phyloP scores from a whole-genome alignment of 345 rosid genomes.

The Euphorbia pulcherrima region DNA sequence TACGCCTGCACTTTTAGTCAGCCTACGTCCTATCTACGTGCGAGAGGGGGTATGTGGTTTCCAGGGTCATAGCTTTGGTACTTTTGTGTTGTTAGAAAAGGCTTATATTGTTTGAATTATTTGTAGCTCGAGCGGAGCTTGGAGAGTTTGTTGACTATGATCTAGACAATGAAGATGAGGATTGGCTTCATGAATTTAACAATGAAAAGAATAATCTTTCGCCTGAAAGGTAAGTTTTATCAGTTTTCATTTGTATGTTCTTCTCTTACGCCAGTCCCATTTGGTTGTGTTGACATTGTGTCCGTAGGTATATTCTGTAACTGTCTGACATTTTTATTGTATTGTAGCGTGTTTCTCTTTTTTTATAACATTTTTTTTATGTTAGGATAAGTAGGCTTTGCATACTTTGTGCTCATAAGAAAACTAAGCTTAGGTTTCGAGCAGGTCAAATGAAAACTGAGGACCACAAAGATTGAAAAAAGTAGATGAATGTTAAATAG shows the following conservation, averaged over 20 bases:
- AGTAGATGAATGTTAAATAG: too few species aligned
- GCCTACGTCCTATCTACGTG: constrained; percentile 84
- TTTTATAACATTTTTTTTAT: not conserved
- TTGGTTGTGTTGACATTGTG: too few species aligned
- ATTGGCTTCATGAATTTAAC: constrained; percentile 73
- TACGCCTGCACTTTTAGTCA: constrained; percentile 73
- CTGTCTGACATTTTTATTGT: too few species aligned
- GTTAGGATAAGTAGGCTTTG: too few species aligned
- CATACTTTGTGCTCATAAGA: too few species aligned
- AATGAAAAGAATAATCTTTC: constrained; percentile 54
- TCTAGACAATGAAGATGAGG: constrained; percentile 97
- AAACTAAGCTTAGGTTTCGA: too few species aligned
- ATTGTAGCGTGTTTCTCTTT: not conserved
- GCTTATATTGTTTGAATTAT: constrained; percentile 20
- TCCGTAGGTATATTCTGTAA: too few species aligned
- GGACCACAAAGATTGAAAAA: too few species aligned
- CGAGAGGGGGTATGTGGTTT: constrained; percentile 74
- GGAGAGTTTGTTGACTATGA: constrained; percentile 98
- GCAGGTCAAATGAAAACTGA: too few species aligned
- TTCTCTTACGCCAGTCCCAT: too few species aligned
- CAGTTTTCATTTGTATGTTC: not conserved
- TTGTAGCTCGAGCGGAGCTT: constrained; percentile 90
- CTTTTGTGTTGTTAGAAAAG: not conserved
- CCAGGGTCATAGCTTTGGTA: not conserved
- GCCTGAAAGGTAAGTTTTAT: constrained; percentile 55